A percentile compares a stretch with the other conserved stretches of the same genome.
These are phyloP conservation scores for Teratosphaeria pseudoeucalypti DNA, from an alignment of 2,329 filamentous ascomycete species.

Conservation along the genomic window DNA sequence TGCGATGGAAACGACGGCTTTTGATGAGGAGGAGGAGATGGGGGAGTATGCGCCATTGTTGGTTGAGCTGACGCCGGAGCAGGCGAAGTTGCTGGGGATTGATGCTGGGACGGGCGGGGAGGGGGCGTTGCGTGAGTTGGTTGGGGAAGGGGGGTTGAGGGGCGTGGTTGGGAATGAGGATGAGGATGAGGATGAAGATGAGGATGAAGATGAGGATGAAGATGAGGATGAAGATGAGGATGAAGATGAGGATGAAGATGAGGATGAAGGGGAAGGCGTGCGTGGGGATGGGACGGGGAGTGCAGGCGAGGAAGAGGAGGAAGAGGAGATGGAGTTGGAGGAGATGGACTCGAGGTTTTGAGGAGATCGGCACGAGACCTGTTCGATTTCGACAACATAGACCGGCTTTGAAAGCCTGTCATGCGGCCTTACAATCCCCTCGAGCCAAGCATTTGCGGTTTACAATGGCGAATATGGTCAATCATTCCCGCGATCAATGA, in stretches of 20 bases:
- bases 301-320: slow-evolving; percentile 23
- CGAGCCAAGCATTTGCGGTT: too few relatives aligned
- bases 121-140: slow-evolving; percentile 11
- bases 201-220: slow-evolving; percentile 7
- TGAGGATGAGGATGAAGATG: slow-evolving; percentile 20
- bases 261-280: slow-evolving; percentile 8
- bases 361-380: background rate
- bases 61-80: slow-evolving; percentile 42
- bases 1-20: slow-evolving; percentile 41
- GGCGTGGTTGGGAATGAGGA: slow-evolving; percentile 18
- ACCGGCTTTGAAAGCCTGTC: background rate
- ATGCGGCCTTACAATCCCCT: background rate
- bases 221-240: slow-evolving; percentile 21
- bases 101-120: slow-evolving; percentile 13
- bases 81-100: slow-evolving; percentile 29
- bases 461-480: too few relatives aligned
- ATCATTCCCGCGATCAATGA: too few relatives aligned
- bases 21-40: slow-evolving; percentile 51
- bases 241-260: slow-evolving; percentile 19
- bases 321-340: slow-evolving; percentile 25
- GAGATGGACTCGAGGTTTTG: slow-evolving; percentile 10
- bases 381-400: background rate
- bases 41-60: slow-evolving; percentile 55
- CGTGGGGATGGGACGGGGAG: slow-evolving; percentile 18
- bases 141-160: slow-evolving; percentile 11